Percentiles rank a stretch among this genome's conserved stretches.
Conservation (phyloP, 208 protist genomes). For the Trichomonas vaginalis region DNA sequence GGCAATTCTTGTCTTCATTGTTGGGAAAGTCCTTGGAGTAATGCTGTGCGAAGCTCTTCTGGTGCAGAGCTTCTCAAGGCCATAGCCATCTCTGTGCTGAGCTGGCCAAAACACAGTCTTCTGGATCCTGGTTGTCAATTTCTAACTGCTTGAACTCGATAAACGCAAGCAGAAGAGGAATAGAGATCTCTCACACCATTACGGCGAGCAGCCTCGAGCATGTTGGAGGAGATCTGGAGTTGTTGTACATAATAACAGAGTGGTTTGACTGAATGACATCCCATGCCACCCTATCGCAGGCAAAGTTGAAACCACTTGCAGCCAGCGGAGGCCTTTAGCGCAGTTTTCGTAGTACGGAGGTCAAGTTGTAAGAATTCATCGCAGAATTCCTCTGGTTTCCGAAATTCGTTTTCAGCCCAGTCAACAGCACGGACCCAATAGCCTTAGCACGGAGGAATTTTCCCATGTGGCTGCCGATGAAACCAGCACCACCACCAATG, state of each 20-base stretch:
- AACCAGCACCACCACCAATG: slow-evolving; percentile 50
- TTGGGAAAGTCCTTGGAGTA: slow-evolving; percentile 42
- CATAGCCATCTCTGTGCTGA: slow-evolving; percentile 50
- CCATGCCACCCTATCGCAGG: slow-evolving; percentile 62
- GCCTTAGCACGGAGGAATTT: slow-evolving; percentile 44
- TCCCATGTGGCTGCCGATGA: slow-evolving; percentile 57
- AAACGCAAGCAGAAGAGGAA: slow-evolving; percentile 55
- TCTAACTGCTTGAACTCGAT: slow-evolving; percentile 54
- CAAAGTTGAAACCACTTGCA: slow-evolving; percentile 55
- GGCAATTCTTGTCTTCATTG: slow-evolving; percentile 43
- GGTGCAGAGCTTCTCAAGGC: slow-evolving; percentile 55
- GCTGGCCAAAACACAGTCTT: slow-evolving; percentile 60
- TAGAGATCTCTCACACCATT: slow-evolving; percentile 51
- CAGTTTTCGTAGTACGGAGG: slow-evolving; percentile 39
- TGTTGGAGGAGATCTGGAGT: slow-evolving; percentile 61
- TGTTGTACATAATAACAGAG: slow-evolving; percentile 60
- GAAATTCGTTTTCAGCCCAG: slow-evolving; percentile 55
- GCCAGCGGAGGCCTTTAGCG: slow-evolving; percentile 41
- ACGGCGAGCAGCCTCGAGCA: slow-evolving; percentile 45
- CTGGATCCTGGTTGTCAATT: slow-evolving; percentile 38
- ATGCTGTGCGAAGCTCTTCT: slow-evolving; percentile 52
- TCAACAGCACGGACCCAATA: slow-evolving; percentile 47
- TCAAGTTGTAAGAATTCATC: slow-evolving; percentile 53
- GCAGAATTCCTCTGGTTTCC: slow-evolving; percentile 51
- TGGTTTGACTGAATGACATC: slow-evolving; percentile 64